Percentiles rank a stretch among this genome's conserved stretches.
These are phyloP conservation scores for Eucalyptus curtisii DNA, from an alignment of 345 rosid genomes.

Conservation along the genomic window DNA sequence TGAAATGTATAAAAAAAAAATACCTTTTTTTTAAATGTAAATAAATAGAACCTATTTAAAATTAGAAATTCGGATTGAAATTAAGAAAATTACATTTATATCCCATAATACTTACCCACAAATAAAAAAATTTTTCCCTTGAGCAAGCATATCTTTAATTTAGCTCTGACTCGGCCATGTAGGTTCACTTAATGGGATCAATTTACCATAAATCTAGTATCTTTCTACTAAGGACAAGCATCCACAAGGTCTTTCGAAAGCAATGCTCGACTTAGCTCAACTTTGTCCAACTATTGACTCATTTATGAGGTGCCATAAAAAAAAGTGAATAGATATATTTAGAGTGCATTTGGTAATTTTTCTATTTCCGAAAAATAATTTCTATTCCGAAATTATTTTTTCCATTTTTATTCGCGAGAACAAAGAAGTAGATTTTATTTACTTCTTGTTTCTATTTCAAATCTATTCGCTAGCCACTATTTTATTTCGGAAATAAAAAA, in stretches of 20 bases:
- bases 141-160: not conserved
- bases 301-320: not conserved
- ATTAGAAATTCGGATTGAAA: not conserved
- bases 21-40: not conserved
- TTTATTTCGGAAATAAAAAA: too few species aligned
- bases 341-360: too few species aligned
- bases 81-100: not conserved
- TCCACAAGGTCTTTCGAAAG: not conserved
- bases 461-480: not conserved
- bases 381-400: too few species aligned
- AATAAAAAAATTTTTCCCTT: not conserved
- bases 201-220: not conserved
- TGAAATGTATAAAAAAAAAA: not conserved
- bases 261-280: not conserved
- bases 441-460: too few species aligned
- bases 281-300: not conserved
- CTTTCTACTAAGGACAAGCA: not conserved
- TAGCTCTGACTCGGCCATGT: fast-evolving
- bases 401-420: fast-evolving
- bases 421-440: too few species aligned
- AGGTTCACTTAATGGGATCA: not conserved
- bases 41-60: not conserved
- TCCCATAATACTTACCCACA: not conserved
- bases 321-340: not conserved
- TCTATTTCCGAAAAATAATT: too few species aligned